Percentiles rank a stretch among this genome's conserved stretches.
phyloP scores from a whole-genome alignment of 2,329 filamentous ascomycete genomes.

The Grosmannia clavigera region DNA sequence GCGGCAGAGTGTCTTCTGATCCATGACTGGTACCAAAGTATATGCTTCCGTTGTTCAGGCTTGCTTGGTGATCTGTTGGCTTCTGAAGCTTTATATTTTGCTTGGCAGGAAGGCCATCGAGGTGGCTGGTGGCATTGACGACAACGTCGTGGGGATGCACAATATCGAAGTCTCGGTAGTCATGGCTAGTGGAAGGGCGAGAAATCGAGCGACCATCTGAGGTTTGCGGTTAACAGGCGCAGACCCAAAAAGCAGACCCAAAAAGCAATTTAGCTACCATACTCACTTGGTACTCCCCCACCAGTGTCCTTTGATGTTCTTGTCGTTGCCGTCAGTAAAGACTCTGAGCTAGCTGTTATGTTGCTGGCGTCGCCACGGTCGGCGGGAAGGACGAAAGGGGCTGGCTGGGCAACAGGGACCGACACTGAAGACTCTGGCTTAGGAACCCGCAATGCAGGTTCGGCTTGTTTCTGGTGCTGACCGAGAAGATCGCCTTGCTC shows the following conservation, averaged over 20 bases:
- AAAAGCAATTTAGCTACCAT: neutral
- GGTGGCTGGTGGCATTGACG: neutral
- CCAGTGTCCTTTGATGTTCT: neutral
- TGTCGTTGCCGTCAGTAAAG: neutral
- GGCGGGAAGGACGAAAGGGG: neutral
- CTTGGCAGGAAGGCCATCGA: neutral
- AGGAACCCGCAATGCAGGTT: neutral
- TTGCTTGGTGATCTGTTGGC: slow-evolving; percentile 32
- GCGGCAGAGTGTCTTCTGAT: slow-evolving; percentile 47
- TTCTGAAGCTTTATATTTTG: neutral
- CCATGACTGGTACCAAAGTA: slow-evolving; percentile 42
- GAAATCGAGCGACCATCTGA: neutral
- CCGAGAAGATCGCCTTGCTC: neutral
- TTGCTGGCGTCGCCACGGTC: neutral
- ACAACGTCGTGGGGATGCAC: neutral
- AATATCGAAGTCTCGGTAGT: neutral
- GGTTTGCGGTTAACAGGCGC: neutral
- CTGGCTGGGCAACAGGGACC: neutral
- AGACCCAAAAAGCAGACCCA: neutral
- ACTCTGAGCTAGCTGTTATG: neutral
- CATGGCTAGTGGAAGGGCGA: neutral
- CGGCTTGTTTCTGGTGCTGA: neutral
- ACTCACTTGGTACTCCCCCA: neutral
- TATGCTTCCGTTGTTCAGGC: slow-evolving; percentile 41
- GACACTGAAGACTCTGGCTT: neutral